These are phyloP conservation scores for Rubroboletus pulcherrimus DNA, from an alignment of 768 basidiomycete species.

Conservation along the genomic window DNA sequence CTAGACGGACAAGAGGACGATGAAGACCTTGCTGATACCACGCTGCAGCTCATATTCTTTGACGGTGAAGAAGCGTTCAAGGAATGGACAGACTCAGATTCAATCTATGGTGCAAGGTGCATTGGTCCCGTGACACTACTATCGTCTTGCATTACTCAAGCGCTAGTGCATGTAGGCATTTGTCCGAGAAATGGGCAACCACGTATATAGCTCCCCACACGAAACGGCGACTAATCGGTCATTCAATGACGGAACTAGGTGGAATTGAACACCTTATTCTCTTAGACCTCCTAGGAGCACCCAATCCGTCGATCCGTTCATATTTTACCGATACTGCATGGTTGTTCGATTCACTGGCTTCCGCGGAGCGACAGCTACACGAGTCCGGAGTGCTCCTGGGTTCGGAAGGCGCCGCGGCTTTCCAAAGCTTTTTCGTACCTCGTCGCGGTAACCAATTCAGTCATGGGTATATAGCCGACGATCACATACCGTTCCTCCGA, in stretches of 20 bases:
- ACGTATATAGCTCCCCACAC: constrained; percentile 60
- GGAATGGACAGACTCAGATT: constrained; percentile 85
- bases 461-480: constrained; percentile 75
- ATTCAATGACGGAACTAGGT: constrained; percentile 58
- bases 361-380: constrained; percentile 69
- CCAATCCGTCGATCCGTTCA: constrained; percentile 69
- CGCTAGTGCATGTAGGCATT: constrained; percentile 53
- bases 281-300: constrained; percentile 85
- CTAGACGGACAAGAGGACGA: constrained; percentile 57
- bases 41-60: constrained; percentile 90
- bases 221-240: constrained; percentile 54
- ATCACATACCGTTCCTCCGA: constrained; percentile 86
- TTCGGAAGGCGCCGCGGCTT: constrained; percentile 38
- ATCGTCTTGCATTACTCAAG: not conserved
- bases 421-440: constrained; percentile 65
- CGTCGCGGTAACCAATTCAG: constrained; percentile 38
- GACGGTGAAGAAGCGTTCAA: constrained; percentile 98
- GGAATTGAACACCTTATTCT: constrained; percentile 89
- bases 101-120: constrained; percentile 92
- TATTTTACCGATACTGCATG: constrained; percentile 89
- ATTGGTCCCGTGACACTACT: not conserved
- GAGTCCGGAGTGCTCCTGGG: constrained; percentile 59
- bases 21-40: constrained; percentile 79
- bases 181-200: constrained; percentile 80
- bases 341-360: constrained; percentile 78